These are phyloP conservation scores for Xylaria sp. DNA, from an alignment of 495 filamentous ascomycete genomes.

Conservation along the genomic window DNA sequence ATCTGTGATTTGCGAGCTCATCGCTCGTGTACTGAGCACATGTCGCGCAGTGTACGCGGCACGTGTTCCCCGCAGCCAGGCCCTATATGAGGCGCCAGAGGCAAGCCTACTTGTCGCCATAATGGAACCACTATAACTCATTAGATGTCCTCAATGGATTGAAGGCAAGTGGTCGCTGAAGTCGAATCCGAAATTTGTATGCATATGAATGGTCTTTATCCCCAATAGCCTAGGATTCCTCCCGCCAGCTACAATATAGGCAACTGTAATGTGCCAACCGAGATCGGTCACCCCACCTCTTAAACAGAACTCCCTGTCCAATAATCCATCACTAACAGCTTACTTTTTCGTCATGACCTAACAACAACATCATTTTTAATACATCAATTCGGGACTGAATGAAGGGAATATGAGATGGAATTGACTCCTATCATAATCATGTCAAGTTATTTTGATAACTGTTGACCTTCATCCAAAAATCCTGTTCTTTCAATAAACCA, in stretches of 20 bases:
- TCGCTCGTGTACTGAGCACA: slow-evolving; percentile 3
- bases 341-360: background rate
- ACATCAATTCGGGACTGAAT: background rate
- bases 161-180: background rate
- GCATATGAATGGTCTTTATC: background rate
- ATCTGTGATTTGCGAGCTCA: background rate
- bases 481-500: background rate
- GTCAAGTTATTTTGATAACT: background rate
- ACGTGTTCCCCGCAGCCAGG: slow-evolving; percentile 12
- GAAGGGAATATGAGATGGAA: background rate
- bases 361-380: background rate
- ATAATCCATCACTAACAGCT: background rate
- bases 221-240: background rate
- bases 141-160: background rate
- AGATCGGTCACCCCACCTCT: slow-evolving; percentile 4
- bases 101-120: background rate
- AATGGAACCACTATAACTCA: background rate
- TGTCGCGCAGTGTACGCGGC: background rate
- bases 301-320: background rate
- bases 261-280: background rate
- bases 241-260: background rate
- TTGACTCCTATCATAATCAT: background rate
- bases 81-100: background rate
- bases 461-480: background rate
- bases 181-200: too few relatives aligned